phyloP scores from a whole-genome alignment of 139 green algal species.

The Chlamydomonas incerta region DNA sequence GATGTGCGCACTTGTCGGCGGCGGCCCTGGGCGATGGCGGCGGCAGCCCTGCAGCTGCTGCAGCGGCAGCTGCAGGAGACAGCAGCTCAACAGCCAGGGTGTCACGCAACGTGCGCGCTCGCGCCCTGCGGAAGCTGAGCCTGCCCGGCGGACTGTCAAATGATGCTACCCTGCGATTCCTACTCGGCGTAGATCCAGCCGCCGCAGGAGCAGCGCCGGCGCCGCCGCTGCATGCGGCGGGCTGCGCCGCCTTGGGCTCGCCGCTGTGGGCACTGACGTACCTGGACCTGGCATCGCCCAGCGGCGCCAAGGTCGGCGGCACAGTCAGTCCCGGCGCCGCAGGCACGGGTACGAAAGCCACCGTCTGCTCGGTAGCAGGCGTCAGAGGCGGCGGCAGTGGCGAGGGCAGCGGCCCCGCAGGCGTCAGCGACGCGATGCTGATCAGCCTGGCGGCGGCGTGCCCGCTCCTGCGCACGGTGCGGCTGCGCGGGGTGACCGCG shows the following conservation, averaged over 20 bases:
- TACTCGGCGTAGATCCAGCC: not conserved
- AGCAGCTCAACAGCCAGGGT: not conserved
- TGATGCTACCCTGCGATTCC: not conserved
- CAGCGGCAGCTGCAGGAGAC: not conserved
- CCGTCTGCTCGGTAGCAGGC: too few relatives aligned
- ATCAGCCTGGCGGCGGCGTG: not conserved
- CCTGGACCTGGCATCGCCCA: not conserved
- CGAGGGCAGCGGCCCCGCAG: not conserved
- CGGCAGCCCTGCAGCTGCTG: not conserved
- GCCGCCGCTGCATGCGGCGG: not conserved
- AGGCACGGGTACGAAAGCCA: too few relatives aligned
- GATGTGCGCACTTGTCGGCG: not conserved
- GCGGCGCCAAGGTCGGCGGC: not conserved
- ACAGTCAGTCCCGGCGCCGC: not conserved
- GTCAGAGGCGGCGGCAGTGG: too few relatives aligned
- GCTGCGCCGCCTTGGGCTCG: too few relatives aligned
- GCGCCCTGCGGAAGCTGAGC: not conserved
- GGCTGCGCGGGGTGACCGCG: not conserved
- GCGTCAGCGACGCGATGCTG: not conserved
- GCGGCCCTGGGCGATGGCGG: not conserved
- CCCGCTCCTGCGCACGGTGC: slow-evolving; percentile 1
- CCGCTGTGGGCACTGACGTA: not conserved
- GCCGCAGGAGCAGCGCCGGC: not conserved
- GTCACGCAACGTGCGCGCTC: not conserved
- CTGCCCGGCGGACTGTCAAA: not conserved